A percentile compares a stretch with the other conserved stretches of the same genome.
Evolutionary conservation across 345 rosid genomes (phyloP).

Genomic region (Anacardium occidentale): DNA sequence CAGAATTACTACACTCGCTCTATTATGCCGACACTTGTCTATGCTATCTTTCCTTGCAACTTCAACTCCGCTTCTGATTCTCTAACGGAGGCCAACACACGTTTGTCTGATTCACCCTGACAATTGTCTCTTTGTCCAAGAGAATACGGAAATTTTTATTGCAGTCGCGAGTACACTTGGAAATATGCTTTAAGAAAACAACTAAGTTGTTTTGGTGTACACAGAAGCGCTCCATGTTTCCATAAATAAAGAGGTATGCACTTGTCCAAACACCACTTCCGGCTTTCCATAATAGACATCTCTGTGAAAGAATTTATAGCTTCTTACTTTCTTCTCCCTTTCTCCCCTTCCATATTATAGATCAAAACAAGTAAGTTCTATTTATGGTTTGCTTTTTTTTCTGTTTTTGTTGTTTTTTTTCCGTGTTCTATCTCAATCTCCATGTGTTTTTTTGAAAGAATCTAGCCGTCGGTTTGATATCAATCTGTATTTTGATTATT

Average conservation of each 20-base stretch:
- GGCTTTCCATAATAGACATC: slow-evolving; percentile 15
- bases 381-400: background rate
- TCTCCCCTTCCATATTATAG: background rate
- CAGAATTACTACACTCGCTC: background rate
- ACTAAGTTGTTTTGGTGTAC: background rate
- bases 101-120: background rate
- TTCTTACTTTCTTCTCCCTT: background rate
- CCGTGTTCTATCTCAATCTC: background rate
- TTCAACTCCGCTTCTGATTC: background rate
- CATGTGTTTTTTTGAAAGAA: background rate
- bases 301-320: slow-evolving; percentile 5
- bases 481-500: background rate
- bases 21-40: background rate
- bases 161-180: background rate
- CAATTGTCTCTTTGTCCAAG: background rate
- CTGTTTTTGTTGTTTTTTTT: background rate
- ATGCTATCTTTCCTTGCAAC: background rate
- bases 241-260: slow-evolving; percentile 4
- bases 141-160: background rate
- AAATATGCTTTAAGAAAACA: background rate
- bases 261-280: background rate
- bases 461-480: background rate
- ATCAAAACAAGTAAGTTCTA: slow-evolving; percentile 6
- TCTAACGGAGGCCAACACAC: background rate
- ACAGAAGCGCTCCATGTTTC: background rate